These are phyloP conservation scores for Nannochloris sp. DNA, from an alignment of 139 green algal species.

Conservation along the genomic window DNA sequence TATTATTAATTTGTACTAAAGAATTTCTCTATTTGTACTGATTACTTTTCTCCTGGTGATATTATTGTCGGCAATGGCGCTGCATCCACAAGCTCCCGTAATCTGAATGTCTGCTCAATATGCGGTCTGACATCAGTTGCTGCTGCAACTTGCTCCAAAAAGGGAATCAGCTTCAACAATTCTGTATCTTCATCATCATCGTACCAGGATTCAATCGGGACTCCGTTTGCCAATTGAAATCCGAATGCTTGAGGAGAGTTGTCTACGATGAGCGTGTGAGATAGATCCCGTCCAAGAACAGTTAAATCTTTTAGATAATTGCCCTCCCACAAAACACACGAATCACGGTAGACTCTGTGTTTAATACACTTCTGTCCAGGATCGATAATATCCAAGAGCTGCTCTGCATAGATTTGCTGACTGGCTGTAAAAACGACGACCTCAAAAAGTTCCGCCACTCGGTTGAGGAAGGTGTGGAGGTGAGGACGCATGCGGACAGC, in stretches of 20 bases:
- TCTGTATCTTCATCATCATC: constrained; percentile 79
- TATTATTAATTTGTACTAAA: too few species aligned
- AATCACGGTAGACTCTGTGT: constrained; percentile 89
- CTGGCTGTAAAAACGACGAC: constrained; percentile 76
- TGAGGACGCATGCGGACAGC: constrained; percentile 58
- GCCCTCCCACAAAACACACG: constrained; percentile 85
- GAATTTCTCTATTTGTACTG: too few species aligned
- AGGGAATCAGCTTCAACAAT: constrained; percentile 82
- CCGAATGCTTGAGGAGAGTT: constrained; percentile 64
- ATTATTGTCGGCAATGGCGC: constrained; percentile 21
- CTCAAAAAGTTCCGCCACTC: constrained; percentile 62
- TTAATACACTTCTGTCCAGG: constrained; percentile 59
- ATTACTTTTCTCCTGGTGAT: too few species aligned
- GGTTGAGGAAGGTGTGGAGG: constrained; percentile 61
- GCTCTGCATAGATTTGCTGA: constrained; percentile 70
- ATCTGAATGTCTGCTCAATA: constrained; percentile 57
- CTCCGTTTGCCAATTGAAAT: constrained; percentile 87
- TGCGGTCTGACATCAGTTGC: constrained; percentile 18
- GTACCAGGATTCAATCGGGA: constrained; percentile 92
- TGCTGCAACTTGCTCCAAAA: constrained; percentile 66
- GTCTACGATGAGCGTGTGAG: constrained; percentile 85
- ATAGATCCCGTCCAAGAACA: constrained; percentile 84
- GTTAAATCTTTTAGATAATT: constrained; percentile 87
- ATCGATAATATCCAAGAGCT: constrained; percentile 76
- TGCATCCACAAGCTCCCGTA: constrained; percentile 55